phyloP scores from a whole-genome alignment of 495 filamentous ascomycete genomes.

The Aspergillus coremiiformis region DNA sequence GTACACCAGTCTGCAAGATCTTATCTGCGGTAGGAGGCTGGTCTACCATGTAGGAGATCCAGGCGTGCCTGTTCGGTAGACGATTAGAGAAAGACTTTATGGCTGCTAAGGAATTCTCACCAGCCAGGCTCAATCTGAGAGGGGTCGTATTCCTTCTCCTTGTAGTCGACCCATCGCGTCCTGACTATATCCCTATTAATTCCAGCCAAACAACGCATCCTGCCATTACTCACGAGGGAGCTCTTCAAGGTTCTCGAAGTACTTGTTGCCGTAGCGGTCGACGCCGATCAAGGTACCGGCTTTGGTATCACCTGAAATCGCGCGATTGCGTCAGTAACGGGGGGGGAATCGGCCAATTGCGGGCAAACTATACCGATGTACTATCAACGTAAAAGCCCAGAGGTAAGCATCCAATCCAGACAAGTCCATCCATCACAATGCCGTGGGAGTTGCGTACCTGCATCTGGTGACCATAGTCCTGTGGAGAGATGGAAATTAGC shows the following conservation, averaged over 20 bases:
- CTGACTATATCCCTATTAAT: conserved; percentile 53
- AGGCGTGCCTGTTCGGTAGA: conserved; percentile 62
- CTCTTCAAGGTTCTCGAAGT: conserved; percentile 84
- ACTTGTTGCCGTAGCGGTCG: conserved; percentile 95
- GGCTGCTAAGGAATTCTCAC: conserved; percentile 33
- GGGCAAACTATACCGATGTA: conserved; percentile 52
- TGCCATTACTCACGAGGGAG: conserved; percentile 63
- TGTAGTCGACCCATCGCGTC: conserved; percentile 97
- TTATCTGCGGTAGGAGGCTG: conserved; percentile 74
- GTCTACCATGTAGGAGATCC: conserved; percentile 91
- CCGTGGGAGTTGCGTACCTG: conserved; percentile 52
- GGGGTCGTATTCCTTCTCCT: conserved; percentile 77
- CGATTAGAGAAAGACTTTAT: neutral
- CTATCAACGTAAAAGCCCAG: conserved; percentile 32
- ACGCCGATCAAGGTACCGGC: conserved; percentile 76
- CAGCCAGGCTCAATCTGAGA: conserved; percentile 94
- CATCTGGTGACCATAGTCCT: conserved; percentile 90
- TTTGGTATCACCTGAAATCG: conserved; percentile 82
- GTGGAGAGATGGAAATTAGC: conserved; percentile 26
- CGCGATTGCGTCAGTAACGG: conserved; percentile 25
- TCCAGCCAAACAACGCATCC: neutral
- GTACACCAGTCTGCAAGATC: conserved; percentile 53
- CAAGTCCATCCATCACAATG: conserved; percentile 6
- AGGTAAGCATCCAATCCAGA: conserved; percentile 19
- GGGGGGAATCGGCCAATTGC: neutral